Conservation (phyloP, 305 asterid genomes). For the Coffea humblotiana region DNA sequence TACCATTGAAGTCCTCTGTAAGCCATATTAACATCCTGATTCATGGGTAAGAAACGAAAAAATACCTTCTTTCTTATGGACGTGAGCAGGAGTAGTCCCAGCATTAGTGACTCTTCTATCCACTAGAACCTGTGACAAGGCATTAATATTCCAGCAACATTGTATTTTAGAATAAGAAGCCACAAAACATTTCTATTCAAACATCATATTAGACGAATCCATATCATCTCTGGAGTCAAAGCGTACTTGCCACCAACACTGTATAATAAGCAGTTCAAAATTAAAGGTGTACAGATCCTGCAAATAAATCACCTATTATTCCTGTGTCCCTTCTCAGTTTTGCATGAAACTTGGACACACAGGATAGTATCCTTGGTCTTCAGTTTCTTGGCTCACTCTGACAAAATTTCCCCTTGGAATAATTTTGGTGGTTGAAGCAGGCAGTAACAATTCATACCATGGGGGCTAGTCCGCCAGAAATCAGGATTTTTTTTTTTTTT, state of each 20-base stretch:
- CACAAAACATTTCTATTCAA: not conserved
- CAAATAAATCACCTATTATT: not conserved
- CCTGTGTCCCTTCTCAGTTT: not conserved
- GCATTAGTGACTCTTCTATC: constrained; percentile 44
- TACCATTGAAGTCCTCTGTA: not conserved
- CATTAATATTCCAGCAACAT: constrained; percentile 21
- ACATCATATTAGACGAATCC: not conserved
- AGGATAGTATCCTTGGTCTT: not conserved
- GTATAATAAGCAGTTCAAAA: not conserved
- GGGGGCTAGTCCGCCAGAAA: not conserved
- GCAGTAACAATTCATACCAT: not conserved
- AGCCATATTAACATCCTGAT: not conserved
- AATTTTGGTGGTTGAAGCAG: not conserved
- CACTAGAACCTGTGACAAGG: constrained; percentile 59
- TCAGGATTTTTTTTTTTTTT: not conserved
- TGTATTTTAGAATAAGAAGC: constrained; percentile 15
- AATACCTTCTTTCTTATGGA: constrained; percentile 60
- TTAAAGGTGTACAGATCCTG: not conserved
- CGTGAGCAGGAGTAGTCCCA: constrained; percentile 51
- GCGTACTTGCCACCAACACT: not conserved
- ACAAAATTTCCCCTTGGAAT: not conserved
- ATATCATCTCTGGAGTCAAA: not conserved
- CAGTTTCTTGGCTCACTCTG: not conserved
- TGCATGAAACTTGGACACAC: not conserved
- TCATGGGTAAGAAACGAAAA: not conserved